Conservation (phyloP, 139 green algal species). For the Bryopsis sp. region DNA sequence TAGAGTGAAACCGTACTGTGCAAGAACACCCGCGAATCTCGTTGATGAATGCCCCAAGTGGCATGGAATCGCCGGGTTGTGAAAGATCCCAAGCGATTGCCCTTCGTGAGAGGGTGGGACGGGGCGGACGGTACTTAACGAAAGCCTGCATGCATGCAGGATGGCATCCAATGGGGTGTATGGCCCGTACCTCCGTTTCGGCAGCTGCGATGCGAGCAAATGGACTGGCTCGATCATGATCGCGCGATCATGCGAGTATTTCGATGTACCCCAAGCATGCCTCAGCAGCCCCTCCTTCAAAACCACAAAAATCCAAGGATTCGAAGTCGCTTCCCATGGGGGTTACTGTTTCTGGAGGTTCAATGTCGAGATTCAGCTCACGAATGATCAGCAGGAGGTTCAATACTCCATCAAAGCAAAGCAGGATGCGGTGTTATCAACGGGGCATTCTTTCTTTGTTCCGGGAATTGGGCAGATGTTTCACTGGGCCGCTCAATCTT, state of each 20-base stretch:
- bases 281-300: neutral
- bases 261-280: too few species aligned
- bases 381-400: neutral
- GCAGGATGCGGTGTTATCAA: neutral
- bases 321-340: neutral
- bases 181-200: neutral
- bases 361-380: neutral
- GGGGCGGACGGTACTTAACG: too few species aligned
- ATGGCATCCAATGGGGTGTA: too few species aligned
- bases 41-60: too few species aligned
- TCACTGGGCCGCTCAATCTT: neutral
- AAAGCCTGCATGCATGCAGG: too few species aligned
- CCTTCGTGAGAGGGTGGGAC: too few species aligned
- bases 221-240: neutral
- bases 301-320: neutral
- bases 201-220: neutral
- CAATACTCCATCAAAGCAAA: neutral
- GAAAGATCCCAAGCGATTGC: too few species aligned
- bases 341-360: neutral
- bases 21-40: too few species aligned
- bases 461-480: neutral
- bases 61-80: too few species aligned
- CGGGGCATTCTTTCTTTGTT: neutral
- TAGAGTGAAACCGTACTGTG: too few species aligned
- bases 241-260: neutral